Base-by-base conservation (phyloP, 1,284 basidiomycete species). In the Volvariella surrecta region DNA sequence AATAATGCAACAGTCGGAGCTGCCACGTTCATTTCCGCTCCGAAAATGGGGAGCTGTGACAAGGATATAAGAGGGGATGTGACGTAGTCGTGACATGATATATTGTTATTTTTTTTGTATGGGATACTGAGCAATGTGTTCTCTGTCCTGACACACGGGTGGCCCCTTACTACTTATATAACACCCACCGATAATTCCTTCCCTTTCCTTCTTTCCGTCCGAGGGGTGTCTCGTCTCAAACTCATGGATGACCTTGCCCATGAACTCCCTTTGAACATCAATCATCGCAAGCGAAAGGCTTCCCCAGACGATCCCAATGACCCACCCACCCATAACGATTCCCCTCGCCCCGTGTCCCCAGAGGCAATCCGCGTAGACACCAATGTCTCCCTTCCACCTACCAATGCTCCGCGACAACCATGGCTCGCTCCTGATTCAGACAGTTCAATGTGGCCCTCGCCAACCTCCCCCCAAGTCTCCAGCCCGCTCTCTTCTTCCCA, bases 171-270 rank as follows among this genome's bases (percentile, higher is more conserved):
- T 48, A 50, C 52, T 61, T 67, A 67, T 67, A 68, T 65, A 66
- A 53, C 45, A 54, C 48, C 48, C 53, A 28, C 24, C 24, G 11
- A 6, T 28, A 35, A 35, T 35, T 35, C 50, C 24, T 28, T 6
- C 56, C 53, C 48, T 54, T 52, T 55, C 55, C 53, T 55, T 57
- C 55, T 53, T 56, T 51, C 59, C 58, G 50, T 54, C 50, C 53
- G 46, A 48, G 49, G 32, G 48, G 51, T 55, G 53, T 50, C 52
- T 52, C 50, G 24, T 51, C 37, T 50, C 49, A 47, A n/a, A 53
- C 60, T 56, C 60, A 76, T 76, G 73, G 73, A 76, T 61, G 64
- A 72, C 63, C 63, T 71, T 52, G 66, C 69, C 55, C 66, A 70
- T 56, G 60, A 67, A 49, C 59, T 60, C 52, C 59, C 62, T 46